Conservation (phyloP, 2,329 filamentous ascomycete genomes). For the Cylindrodendrum hubeiense region DNA sequence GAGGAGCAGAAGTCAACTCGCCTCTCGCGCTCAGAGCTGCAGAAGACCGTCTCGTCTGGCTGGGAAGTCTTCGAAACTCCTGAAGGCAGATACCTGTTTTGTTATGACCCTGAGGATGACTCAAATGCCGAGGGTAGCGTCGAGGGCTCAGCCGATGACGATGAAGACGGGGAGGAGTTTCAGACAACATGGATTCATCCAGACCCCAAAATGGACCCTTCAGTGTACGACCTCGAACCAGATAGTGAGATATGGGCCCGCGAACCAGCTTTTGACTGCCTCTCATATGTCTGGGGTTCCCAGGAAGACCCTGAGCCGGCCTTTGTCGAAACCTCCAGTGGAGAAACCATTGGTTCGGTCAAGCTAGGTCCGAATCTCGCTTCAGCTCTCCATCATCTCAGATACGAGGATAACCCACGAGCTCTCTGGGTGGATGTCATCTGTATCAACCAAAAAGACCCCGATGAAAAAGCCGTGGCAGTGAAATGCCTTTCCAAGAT, state of each 20-base stretch:
- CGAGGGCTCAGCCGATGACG: background rate
- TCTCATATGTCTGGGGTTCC: slow-evolving; percentile 15
- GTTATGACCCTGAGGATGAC: background rate
- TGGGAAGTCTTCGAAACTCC: slow-evolving; percentile 13
- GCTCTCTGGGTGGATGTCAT: slow-evolving; percentile 30
- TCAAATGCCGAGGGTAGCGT: background rate
- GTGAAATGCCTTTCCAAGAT: slow-evolving; percentile 14
- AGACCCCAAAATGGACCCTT: background rate
- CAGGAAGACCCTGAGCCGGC: background rate
- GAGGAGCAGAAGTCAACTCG: background rate
- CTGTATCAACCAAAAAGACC: slow-evolving; percentile 26
- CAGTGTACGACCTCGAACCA: slow-evolving; percentile 2
- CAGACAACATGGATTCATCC: slow-evolving; percentile 15
- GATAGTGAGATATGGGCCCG: background rate
- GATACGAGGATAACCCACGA: slow-evolving; percentile 1
- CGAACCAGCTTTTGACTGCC: slow-evolving; percentile 12
- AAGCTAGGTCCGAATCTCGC: slow-evolving; percentile 6
- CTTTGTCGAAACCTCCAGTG: background rate
- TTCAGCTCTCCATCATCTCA: slow-evolving; percentile 7
- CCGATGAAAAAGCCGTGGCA: slow-evolving; percentile 13
- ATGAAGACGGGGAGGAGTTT: background rate
- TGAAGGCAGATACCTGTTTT: slow-evolving; percentile 10
- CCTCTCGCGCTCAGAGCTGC: background rate
- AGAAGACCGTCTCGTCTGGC: background rate
- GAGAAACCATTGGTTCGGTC: background rate